Percentiles rank a stretch among this genome's conserved stretches.
Conservation (phyloP, 2,329 filamentous ascomycete species). For the Alternaria triticimaculans region DNA sequence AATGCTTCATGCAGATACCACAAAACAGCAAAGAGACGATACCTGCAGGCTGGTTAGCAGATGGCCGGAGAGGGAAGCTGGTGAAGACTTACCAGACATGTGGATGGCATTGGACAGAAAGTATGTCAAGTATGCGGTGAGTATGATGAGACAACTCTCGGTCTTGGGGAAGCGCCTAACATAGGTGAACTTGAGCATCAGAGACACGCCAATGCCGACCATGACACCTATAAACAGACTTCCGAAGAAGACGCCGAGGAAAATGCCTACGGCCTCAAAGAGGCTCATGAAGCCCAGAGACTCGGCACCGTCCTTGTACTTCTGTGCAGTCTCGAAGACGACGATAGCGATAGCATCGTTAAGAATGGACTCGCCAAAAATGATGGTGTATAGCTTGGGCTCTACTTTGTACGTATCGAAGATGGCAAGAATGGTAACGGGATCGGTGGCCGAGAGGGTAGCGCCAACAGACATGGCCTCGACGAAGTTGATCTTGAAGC, state of each 20-base stretch:
- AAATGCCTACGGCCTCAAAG: conserved; percentile 90
- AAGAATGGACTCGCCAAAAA: conserved; percentile 96
- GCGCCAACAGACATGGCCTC: conserved; percentile 97
- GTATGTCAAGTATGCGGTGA: conserved; percentile 95
- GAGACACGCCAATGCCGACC: conserved; percentile 84
- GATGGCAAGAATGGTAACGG: conserved; percentile 96
- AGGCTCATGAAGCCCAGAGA: conserved; percentile 77
- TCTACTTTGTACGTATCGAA: conserved; percentile 99
- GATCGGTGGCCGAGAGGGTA: conserved; percentile 94
- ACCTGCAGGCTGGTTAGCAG: conserved; percentile 59
- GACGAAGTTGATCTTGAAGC: conserved; percentile 85
- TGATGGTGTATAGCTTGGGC: conserved; percentile 97
- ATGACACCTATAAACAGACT: conserved; percentile 87
- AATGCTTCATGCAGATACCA: conserved; percentile 97
- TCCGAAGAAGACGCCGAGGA: conserved; percentile 94
- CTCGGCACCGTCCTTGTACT: conserved; percentile 79
- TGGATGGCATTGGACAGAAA: conserved; percentile 96
- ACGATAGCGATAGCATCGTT: conserved; percentile 99
- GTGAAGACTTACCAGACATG: conserved; percentile 78
- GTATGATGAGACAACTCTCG: conserved; percentile 90
- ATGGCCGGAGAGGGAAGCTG: neutral
- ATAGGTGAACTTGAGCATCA: conserved; percentile 93
- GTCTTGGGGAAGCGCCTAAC: conserved; percentile 93
- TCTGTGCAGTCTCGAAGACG: conserved; percentile 95
- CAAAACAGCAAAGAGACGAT: conserved; percentile 98